Evolutionary conservation across 2,329 filamentous ascomycete species (phyloP).

Genomic region (Myriosclerotinia duriaeana): DNA sequence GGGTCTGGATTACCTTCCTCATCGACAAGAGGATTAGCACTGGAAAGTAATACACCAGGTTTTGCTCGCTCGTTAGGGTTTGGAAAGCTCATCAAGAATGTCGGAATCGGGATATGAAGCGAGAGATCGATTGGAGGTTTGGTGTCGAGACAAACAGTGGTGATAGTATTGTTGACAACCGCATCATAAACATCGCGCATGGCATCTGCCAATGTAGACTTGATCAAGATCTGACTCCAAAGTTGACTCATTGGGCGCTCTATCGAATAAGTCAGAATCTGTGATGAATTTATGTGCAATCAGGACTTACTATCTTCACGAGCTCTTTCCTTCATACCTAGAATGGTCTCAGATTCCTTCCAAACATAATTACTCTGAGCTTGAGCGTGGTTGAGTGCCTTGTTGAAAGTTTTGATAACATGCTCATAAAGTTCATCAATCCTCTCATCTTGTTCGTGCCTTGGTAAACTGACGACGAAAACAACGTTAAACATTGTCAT

Average conservation of each 20-base stretch:
- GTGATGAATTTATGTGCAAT: background rate
- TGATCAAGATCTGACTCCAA: slow-evolving; percentile 69
- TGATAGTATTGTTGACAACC: slow-evolving; percentile 81
- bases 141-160: slow-evolving; percentile 70
- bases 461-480: slow-evolving; percentile 81
- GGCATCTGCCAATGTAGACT: slow-evolving; percentile 76
- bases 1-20: slow-evolving; percentile 68
- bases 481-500: slow-evolving; percentile 99
- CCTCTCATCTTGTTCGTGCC: slow-evolving; percentile 70
- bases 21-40: slow-evolving; percentile 71
- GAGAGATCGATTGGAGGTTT: slow-evolving; percentile 60
- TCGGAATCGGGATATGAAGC: slow-evolving; percentile 63
- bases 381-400: slow-evolving; percentile 89
- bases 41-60: slow-evolving; percentile 81
- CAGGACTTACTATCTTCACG: slow-evolving; percentile 58
- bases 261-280: slow-evolving; percentile 34
- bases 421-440: slow-evolving; percentile 83
- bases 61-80: slow-evolving; percentile 66
- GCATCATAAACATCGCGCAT: slow-evolving; percentile 80
- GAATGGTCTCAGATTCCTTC: slow-evolving; percentile 82
- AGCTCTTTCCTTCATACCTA: slow-evolving; percentile 77
- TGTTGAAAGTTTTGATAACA: slow-evolving; percentile 88
- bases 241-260: slow-evolving; percentile 55
- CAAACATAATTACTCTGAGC: slow-evolving; percentile 87
- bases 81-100: slow-evolving; percentile 70